Percentiles rank a stretch among this genome's conserved stretches.
phyloP scores from a whole-genome alignment of 768 basidiomycete species.

The Lactarius hatsudake region DNA sequence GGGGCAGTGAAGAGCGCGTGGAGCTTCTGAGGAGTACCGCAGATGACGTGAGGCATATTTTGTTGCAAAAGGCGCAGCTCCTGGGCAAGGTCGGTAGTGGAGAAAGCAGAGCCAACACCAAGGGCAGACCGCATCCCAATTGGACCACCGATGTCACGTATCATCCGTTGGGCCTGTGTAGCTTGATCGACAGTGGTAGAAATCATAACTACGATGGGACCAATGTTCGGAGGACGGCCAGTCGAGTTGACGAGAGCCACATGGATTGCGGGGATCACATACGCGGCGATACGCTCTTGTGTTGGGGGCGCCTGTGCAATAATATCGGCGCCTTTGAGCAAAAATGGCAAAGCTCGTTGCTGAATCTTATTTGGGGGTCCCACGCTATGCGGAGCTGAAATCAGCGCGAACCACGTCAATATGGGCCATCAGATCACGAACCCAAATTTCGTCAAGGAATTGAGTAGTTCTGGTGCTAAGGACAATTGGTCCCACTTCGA shows the following conservation, averaged over 20 bases:
- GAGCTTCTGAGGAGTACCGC: conserved; percentile 95
- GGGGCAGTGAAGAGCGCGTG: conserved; percentile 85
- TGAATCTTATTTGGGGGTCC: conserved; percentile 99
- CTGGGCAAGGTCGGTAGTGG: conserved; percentile 57
- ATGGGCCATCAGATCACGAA: conserved; percentile 40
- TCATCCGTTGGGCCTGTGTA: conserved; percentile 94
- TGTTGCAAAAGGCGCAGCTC: conserved; percentile 84
- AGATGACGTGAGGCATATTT: conserved; percentile 92
- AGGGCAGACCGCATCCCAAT: conserved; percentile 91
- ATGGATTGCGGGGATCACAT: conserved; percentile 89
- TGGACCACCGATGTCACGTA: conserved; percentile 88
- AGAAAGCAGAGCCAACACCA: conserved; percentile 75
- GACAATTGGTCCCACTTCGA: conserved; percentile 96
- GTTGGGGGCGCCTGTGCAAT: conserved; percentile 99
- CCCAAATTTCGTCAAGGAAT: conserved; percentile 93
- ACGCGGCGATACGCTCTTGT: conserved; percentile 96
- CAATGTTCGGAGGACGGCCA: conserved; percentile 58
- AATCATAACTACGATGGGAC: conserved; percentile 88
- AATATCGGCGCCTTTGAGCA: conserved; percentile 91
- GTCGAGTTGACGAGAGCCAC: conserved; percentile 66
- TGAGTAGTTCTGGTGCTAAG: conserved; percentile 80
- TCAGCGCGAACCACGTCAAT: conserved; percentile 11
- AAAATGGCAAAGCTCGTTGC: conserved; percentile 92
- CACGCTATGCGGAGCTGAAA: conserved; percentile 50
- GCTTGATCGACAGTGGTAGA: conserved; percentile 99